phyloP scores from a whole-genome alignment of 345 rosid species.

The Kernera saxatilis region DNA sequence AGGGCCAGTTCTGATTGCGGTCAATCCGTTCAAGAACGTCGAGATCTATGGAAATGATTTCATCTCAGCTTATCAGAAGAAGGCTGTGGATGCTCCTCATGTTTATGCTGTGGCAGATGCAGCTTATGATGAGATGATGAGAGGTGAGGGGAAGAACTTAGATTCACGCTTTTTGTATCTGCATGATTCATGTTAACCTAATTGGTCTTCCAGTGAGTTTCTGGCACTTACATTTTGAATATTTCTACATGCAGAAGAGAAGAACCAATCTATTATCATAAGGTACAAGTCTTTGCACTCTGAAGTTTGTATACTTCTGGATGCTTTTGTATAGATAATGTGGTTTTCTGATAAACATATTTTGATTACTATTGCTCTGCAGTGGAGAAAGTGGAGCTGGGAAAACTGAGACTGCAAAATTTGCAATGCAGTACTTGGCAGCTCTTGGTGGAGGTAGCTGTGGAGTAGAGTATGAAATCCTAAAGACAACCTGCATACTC shows the following conservation, averaged over 20 bases:
- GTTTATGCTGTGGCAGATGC: slow-evolving; percentile 75
- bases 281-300: slow-evolving; percentile 41
- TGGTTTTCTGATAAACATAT: not conserved
- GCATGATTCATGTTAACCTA: not conserved
- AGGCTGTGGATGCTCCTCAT: slow-evolving; percentile 61
- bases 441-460: slow-evolving; percentile 74
- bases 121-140: slow-evolving; percentile 91
- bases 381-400: slow-evolving; percentile 99
- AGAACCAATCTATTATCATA: slow-evolving; percentile 87
- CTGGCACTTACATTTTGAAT: slow-evolving; percentile 21
- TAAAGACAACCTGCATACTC: slow-evolving; percentile 64
- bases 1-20: slow-evolving; percentile 81
- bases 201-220: not conserved
- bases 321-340: not conserved
- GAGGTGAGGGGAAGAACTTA: slow-evolving; percentile 45
- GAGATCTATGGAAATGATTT: slow-evolving; percentile 58
- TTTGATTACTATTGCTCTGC: slow-evolving; percentile 20
- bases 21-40: slow-evolving; percentile 80
- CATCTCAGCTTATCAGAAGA: slow-evolving; percentile 55
- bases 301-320: not conserved
- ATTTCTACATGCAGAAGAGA: slow-evolving; percentile 53
- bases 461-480: slow-evolving; percentile 65
- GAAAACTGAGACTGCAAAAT: slow-evolving; percentile 95
- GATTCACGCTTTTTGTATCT: slow-evolving; percentile 1
- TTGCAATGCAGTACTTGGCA: slow-evolving; percentile 87